A percentile compares a stretch with the other conserved stretches of the same genome.
Evolutionary conservation across 2,329 filamentous ascomycete species (phyloP).

Genomic region (Fusarium sp.): DNA sequence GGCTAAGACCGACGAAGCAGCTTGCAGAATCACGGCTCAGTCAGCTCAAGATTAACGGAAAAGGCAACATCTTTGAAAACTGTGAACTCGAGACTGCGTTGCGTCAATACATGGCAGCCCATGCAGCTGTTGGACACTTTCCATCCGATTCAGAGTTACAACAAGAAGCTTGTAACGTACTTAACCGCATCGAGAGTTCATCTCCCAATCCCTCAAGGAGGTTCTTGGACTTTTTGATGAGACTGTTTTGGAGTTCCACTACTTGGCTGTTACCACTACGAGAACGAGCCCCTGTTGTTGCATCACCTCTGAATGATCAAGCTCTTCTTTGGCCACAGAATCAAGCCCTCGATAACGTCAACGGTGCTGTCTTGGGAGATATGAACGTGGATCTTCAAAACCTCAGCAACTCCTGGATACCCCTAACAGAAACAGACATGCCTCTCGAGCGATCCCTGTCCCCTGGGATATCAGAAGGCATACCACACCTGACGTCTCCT

Average conservation of each 20-base stretch:
- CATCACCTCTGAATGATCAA: constrained; percentile 5
- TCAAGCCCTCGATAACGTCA: not conserved
- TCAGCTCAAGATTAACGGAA: constrained; percentile 35
- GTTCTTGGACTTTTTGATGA: constrained; percentile 34
- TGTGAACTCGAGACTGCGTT: constrained; percentile 32
- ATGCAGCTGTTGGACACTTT: constrained; percentile 23
- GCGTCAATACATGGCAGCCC: constrained; percentile 24
- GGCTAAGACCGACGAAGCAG: constrained; percentile 27
- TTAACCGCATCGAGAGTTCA: constrained; percentile 7
- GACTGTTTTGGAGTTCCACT: constrained; percentile 32
- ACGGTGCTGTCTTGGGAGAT: not conserved
- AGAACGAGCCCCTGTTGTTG: constrained; percentile 14
- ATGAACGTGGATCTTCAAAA: constrained; percentile 30
- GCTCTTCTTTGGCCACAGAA: constrained; percentile 9
- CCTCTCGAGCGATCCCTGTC: constrained; percentile 19
- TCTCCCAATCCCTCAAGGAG: constrained; percentile 16
- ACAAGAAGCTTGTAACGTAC: constrained; percentile 27
- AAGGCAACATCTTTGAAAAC: constrained; percentile 37
- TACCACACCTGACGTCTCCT: constrained; percentile 12
- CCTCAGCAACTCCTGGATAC: constrained; percentile 13
- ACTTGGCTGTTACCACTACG: constrained; percentile 24
- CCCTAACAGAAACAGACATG: not conserved
- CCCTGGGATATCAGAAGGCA: constrained; percentile 8
- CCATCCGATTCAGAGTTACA: constrained; percentile 32
- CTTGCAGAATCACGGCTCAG: constrained; percentile 24